Evolutionary conservation across 495 filamentous ascomycete species (phyloP), one percentile per base, ranked within the genome.

Genomic region (Annulohypoxylon maeteangense): DNA sequence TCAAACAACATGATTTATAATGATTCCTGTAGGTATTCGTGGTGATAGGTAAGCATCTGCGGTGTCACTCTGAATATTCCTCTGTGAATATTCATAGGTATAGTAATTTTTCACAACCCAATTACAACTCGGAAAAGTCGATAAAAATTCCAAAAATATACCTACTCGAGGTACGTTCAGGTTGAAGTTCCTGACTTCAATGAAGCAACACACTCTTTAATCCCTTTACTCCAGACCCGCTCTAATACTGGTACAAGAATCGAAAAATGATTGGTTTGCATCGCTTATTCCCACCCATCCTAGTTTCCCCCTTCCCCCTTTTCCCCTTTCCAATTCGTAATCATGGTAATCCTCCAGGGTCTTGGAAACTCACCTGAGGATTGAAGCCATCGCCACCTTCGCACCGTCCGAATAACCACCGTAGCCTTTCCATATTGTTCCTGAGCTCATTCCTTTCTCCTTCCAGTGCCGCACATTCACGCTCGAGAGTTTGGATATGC

Each of bases 401-500:
- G 59, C 68, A 75, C 16, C 75, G 65, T 6, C 75, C 71, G 14
- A 74, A 77, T 12, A 77, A 57, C 75, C 75, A 77, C 12, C 69
- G 65, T 65, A 85, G 40, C 25, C 66, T 68, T 40, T 71, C 67
- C 58, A 82, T 71, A 10, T 73, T 71, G 27, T 73, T 70, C 23
- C 67, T 25, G 25, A 83, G 65, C 61, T 77, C 76, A 42, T 78
- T 67, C n/a, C 72, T 75, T 56, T 83, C 78, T 18, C 71, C 68
- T 53, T 82, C 78, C 2, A 84, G 70, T n/a, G 53, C 62, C 1
- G 68, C 73, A 23, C 75, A 68, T 23, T 83, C 75, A 38, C 74
- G 75, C 64, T 85, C 82, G 31, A 85, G 65, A 18, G 72, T 38
- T 58, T 77, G 68, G 32, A 85, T 85, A 61, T 85, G 78, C 29